These are phyloP conservation scores for Earliella scabrosa DNA, from an alignment of 1,284 basidiomycete species.

Conservation along the genomic window DNA sequence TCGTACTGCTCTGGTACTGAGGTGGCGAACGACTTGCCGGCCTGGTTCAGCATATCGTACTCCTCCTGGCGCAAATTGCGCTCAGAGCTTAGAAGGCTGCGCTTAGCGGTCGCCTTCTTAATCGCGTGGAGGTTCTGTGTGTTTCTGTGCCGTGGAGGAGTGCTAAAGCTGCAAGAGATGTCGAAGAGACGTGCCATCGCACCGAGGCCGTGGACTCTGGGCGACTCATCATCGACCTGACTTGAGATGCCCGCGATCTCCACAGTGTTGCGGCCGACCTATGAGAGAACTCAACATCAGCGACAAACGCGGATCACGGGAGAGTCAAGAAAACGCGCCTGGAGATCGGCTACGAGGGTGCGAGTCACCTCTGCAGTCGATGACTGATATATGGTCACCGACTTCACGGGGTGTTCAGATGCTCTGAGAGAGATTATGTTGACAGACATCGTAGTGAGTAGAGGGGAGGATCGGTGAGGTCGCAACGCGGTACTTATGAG, in stretches of 20 bases:
- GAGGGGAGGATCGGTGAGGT: not conserved
- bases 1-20: constrained; percentile 17
- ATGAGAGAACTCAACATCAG: not conserved
- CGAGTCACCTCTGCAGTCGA: constrained; percentile 41
- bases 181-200: constrained; percentile 49
- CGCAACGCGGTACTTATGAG: not conserved
- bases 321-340: constrained; percentile 26
- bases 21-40: constrained; percentile 37
- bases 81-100: constrained; percentile 40
- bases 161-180: constrained; percentile 46
- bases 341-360: constrained; percentile 35
- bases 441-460: constrained; percentile 1
- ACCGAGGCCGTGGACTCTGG: constrained; percentile 51
- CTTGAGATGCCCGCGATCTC: constrained; percentile 50
- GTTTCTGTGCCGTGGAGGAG: constrained; percentile 26
- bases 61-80: constrained; percentile 44
- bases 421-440: constrained; percentile 21
- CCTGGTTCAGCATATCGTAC: constrained; percentile 42
- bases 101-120: constrained; percentile 41
- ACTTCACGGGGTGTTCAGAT: constrained; percentile 35
- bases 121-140: constrained; percentile 32
- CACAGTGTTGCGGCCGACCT: constrained; percentile 56
- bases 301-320: not conserved
- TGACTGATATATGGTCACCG: constrained; percentile 42
- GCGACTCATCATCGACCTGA: constrained; percentile 50